A percentile compares a stretch with the other conserved stretches of the same genome.
Conservation (phyloP, 768 basidiomycete genomes). For the Podaxis mareebaensis region DNA sequence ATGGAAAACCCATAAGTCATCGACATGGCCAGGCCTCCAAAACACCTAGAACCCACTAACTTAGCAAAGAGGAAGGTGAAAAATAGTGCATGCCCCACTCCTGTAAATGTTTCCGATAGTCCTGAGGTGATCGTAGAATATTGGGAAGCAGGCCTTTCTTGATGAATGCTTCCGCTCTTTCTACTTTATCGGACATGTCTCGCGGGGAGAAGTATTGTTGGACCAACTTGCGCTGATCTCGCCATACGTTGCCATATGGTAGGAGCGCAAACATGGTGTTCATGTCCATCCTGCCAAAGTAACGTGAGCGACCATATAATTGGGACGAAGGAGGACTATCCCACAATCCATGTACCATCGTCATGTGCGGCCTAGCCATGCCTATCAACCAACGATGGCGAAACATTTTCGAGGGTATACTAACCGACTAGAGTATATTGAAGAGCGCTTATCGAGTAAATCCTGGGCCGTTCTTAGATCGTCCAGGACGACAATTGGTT, state of each 20-base stretch:
- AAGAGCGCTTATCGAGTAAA: background rate
- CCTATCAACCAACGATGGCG: background rate
- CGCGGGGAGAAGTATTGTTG: conserved; percentile 1
- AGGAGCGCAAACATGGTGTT: background rate
- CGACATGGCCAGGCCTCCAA: background rate
- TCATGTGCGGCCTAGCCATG: background rate
- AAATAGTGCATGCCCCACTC: background rate
- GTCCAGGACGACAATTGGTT: background rate
- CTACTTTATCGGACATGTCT: background rate
- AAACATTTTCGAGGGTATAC: background rate
- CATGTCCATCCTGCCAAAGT: background rate
- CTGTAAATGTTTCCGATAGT: background rate
- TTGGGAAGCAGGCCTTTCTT: background rate
- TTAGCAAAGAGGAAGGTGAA: background rate
- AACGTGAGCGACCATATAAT: background rate
- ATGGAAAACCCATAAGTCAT: background rate
- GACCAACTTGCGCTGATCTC: conserved; percentile 12
- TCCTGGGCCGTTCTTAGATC: background rate
- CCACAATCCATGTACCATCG: background rate
- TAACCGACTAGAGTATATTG: background rate
- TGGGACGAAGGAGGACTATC: background rate
- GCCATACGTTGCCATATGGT: conserved; percentile 6
- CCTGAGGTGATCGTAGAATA: background rate
- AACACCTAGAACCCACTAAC: background rate
- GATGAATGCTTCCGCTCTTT: background rate